A percentile compares a stretch with the other conserved stretches of the same genome.
Evolutionary conservation across 495 filamentous ascomycete species (phyloP).

Genomic region (Beverwykella pulmonaria): DNA sequence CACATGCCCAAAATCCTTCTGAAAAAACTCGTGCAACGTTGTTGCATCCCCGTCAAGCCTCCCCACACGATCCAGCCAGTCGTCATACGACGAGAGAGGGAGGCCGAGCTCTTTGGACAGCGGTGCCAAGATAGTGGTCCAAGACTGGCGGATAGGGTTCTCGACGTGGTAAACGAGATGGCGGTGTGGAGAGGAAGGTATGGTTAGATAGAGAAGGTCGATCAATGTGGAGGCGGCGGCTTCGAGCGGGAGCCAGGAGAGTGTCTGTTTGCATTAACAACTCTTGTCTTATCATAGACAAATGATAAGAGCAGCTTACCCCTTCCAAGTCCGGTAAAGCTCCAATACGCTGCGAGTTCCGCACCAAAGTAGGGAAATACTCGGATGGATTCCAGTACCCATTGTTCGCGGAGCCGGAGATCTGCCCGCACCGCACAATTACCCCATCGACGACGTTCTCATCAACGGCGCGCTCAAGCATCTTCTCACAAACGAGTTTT

Average conservation of each 20-base stretch:
- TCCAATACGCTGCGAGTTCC: constrained; percentile 44
- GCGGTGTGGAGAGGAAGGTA: neutral
- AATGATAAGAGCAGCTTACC: constrained; percentile 36
- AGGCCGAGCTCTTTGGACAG: constrained; percentile 29
- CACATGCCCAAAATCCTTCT: neutral
- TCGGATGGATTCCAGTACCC: constrained; percentile 45
- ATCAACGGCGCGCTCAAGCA: constrained; percentile 34
- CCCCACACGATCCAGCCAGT: neutral
- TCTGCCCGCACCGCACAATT: constrained; percentile 43
- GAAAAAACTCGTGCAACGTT: neutral
- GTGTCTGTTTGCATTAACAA: constrained; percentile 34
- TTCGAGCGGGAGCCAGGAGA: constrained; percentile 51
- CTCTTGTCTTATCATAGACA: neutral
- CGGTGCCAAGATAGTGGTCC: constrained; percentile 40
- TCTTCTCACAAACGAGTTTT: constrained; percentile 47
- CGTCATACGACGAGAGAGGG: neutral
- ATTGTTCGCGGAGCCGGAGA: constrained; percentile 40
- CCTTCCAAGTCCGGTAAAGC: constrained; percentile 46
- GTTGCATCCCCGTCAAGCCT: neutral
- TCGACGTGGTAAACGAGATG: constrained; percentile 47
- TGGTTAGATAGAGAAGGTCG: constrained; percentile 41
- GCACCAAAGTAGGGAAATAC: constrained; percentile 49
- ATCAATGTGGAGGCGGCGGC: constrained; percentile 40
- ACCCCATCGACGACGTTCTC: constrained; percentile 32
- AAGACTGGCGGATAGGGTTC: constrained; percentile 47